These are phyloP conservation scores for Chlorella vulgaris DNA, from an alignment of 139 green algal species.

Conservation along the genomic window DNA sequence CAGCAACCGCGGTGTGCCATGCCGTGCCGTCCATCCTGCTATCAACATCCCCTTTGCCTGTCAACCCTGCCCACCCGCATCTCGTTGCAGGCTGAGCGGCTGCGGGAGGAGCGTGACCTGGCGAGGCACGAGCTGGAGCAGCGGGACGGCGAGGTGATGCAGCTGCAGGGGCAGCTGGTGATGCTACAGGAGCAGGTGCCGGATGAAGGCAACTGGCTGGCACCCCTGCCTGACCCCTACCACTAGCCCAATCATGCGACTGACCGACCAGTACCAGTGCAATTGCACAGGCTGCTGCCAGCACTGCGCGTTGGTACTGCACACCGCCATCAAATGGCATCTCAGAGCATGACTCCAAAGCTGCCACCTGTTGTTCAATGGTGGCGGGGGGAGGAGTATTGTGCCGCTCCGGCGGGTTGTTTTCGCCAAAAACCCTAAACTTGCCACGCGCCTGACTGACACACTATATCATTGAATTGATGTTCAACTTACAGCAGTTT, in stretches of 20 bases:
- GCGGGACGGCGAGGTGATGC: slow-evolving; percentile 32
- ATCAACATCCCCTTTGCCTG: too few species aligned
- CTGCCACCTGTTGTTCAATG: too few species aligned
- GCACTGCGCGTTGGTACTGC: too few species aligned
- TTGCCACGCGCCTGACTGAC: too few species aligned
- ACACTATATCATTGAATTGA: too few species aligned
- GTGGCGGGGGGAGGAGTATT: too few species aligned
- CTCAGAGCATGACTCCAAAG: too few species aligned
- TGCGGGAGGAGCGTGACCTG: slow-evolving; percentile 18
- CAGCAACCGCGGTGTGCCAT: background rate
- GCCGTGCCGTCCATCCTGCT: too few species aligned
- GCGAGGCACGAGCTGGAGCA: slow-evolving; percentile 19
- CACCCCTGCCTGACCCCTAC: slow-evolving; percentile 22
- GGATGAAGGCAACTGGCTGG: slow-evolving; percentile 36
- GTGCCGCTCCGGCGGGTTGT: too few species aligned
- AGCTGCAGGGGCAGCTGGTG: slow-evolving; percentile 38
- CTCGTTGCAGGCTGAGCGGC: background rate
- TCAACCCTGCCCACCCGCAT: background rate
- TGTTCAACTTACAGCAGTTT: too few species aligned
- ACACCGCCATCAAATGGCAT: too few species aligned
- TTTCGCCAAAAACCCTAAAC: too few species aligned
- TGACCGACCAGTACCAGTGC: background rate
- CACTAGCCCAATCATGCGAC: background rate
- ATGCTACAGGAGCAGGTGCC: slow-evolving; percentile 10
- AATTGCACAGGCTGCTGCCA: background rate